phyloP scores from a whole-genome alignment of 148 eudicot species.

The Cornus suecica region DNA sequence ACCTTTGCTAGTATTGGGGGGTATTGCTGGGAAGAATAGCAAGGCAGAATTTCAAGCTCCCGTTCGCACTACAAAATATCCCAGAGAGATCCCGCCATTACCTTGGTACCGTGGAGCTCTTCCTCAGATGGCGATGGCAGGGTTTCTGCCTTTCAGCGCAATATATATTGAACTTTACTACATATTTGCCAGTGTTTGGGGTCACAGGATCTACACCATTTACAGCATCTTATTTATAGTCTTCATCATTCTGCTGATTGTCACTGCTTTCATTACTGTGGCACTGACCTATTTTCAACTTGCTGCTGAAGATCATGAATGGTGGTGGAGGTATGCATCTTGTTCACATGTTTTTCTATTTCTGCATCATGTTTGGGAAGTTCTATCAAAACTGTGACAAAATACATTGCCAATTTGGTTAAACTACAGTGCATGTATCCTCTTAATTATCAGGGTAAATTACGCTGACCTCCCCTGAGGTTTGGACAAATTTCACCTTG shows the following conservation, averaged over 20 bases:
- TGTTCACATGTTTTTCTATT: neutral
- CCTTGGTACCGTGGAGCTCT: conserved; percentile 17
- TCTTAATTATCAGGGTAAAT: too few relatives aligned
- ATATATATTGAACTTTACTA: conserved; percentile 7
- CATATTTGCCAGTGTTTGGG: conserved; percentile 8
- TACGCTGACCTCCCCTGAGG: too few relatives aligned
- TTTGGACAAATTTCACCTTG: too few relatives aligned
- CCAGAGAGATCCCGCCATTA: conserved; percentile 14
- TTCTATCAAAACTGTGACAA: too few relatives aligned
- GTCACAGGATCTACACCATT: conserved; percentile 7
- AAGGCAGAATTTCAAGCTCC: conserved; percentile 17
- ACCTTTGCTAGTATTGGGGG: conserved; percentile 15
- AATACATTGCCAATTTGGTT: too few relatives aligned
- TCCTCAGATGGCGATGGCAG: conserved; percentile 19
- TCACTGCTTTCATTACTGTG: conserved; percentile 4
- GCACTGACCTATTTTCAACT: conserved; percentile 8
- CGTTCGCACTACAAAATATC: conserved; percentile 11
- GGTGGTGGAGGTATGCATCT: conserved; percentile 9
- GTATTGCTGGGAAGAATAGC: conserved; percentile 18
- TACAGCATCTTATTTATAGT: conserved; percentile 12
- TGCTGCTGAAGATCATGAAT: conserved; percentile 10
- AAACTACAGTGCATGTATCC: neutral
- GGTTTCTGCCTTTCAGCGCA: conserved; percentile 16
- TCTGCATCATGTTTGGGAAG: neutral
- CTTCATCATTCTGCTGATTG: conserved; percentile 8